Conservation (phyloP, 73 alveolate genomes). For the Loxodes magnus region DNA sequence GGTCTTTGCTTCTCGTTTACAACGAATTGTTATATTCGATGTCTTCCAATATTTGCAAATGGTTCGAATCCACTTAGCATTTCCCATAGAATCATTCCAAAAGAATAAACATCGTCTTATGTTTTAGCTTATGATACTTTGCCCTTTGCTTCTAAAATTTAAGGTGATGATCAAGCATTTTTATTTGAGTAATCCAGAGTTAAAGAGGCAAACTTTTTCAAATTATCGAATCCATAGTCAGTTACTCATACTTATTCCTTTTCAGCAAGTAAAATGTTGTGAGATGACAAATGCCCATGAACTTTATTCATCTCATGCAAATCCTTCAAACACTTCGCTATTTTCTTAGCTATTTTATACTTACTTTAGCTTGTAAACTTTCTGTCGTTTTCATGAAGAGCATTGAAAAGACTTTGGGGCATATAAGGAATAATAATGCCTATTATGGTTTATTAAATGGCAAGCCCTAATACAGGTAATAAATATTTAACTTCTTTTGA, state of each 20-base stretch:
- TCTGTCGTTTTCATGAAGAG: not conserved
- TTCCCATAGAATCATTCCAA: conserved; percentile 26
- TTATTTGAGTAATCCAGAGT: conserved; percentile 5
- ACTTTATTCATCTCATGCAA: conserved; percentile 9
- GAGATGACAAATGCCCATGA: conserved; percentile 20
- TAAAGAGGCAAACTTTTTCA: conserved; percentile 5
- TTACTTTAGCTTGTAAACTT: conserved; percentile 1
- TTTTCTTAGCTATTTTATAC: not conserved
- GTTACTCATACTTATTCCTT: not conserved
- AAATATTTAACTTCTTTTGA: not conserved
- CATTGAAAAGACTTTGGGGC: not conserved
- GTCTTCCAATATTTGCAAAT: no score
- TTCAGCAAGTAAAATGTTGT: conserved; percentile 11
- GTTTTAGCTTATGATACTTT: not conserved
- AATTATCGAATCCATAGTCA: conserved; percentile 1
- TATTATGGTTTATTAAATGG: not conserved
- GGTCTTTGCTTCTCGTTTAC: no score
- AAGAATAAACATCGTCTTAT: conserved; percentile 9
- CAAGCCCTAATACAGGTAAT: conserved; percentile 4
- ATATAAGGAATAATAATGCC: not conserved
- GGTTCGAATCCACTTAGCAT: conserved; percentile 15
- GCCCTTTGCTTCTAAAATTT: conserved; percentile 1
- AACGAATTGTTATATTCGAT: no score
- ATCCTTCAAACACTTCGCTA: not conserved
- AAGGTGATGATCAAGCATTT: conserved; percentile 17